Conservation (phyloP, 2,329 filamentous ascomycete species). For the Colletotrichum costaricense region DNA sequence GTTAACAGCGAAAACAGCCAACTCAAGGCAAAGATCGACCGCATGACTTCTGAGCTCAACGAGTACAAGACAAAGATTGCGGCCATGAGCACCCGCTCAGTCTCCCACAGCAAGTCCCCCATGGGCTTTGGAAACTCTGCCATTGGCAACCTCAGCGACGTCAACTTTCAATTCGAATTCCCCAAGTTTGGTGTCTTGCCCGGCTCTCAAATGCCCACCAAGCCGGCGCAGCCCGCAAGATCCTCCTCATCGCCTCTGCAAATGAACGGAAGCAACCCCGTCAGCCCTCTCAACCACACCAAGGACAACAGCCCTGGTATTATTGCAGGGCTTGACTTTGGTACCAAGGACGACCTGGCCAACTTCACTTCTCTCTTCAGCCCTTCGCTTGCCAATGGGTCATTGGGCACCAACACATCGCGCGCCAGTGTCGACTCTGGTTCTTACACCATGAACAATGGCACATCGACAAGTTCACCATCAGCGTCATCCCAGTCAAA, state of each 20-base stretch:
- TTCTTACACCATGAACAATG: conserved; percentile 57
- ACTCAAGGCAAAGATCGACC: conserved; percentile 88
- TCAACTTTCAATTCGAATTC: conserved; percentile 95
- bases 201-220: conserved; percentile 50
- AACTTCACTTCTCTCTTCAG: conserved; percentile 71
- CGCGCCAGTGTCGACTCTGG: conserved; percentile 63
- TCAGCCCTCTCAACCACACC: conserved; percentile 48
- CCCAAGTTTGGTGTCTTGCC: conserved; percentile 88
- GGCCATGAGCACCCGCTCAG: conserved; percentile 55
- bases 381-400: conserved; percentile 59
- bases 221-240: conserved; percentile 29
- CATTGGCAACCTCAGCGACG: conserved; percentile 73
- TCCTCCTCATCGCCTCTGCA: conserved; percentile 31
- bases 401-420: conserved; percentile 52
- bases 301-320: conserved; percentile 47
- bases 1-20: conserved; percentile 87
- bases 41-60: conserved; percentile 83
- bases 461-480: conserved; percentile 72
- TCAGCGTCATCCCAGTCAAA: conserved; percentile 72
- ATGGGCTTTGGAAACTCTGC: conserved; percentile 60
- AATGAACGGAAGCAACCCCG: conserved; percentile 42
- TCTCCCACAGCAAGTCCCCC: conserved; percentile 46
- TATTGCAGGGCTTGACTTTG: conserved; percentile 40
- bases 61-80: conserved; percentile 92
- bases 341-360: conserved; percentile 61